Conservation (phyloP, 768 basidiomycete genomes). For the Russula griseocarnosa region DNA sequence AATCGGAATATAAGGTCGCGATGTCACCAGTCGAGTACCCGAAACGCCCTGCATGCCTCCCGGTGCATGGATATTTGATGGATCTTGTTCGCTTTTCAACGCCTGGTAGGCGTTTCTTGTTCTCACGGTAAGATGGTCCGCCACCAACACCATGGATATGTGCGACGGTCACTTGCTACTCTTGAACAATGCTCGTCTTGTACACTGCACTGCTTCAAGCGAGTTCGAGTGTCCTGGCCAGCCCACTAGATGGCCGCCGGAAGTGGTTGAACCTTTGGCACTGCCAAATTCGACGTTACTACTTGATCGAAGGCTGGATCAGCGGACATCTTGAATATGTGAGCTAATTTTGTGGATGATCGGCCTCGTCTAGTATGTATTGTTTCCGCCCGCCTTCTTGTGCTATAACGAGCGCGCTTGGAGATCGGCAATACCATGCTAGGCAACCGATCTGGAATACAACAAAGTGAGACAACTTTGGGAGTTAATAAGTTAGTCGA, state of each 20-base stretch:
- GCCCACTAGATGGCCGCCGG: conserved; percentile 46
- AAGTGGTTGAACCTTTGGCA: conserved; percentile 39
- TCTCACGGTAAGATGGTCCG: background rate
- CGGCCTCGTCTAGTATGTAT: background rate
- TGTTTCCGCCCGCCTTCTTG: conserved; percentile 55
- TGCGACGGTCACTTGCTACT: background rate
- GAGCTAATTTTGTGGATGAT: background rate
- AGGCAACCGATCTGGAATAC: background rate
- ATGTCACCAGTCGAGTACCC: conserved; percentile 1
- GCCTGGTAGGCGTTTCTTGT: background rate
- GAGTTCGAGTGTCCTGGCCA: conserved; percentile 40
- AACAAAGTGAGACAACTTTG: background rate
- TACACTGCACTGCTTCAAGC: conserved; percentile 74
- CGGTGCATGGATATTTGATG: conserved; percentile 35
- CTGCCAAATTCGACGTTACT: conserved; percentile 45
- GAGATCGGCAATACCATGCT: conserved; percentile 35
- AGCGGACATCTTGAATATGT: too few relatives aligned
- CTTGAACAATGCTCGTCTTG: conserved; percentile 45
- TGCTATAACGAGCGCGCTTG: conserved; percentile 52
- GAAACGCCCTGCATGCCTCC: background rate
- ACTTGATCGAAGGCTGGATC: background rate
- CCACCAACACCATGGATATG: background rate
- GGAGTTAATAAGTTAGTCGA: conserved; percentile 19
- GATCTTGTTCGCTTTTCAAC: too few relatives aligned
- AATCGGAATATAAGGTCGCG: background rate